Conservation (phyloP, 1,284 basidiomycete species). For the Tylopilus sp. region DNA sequence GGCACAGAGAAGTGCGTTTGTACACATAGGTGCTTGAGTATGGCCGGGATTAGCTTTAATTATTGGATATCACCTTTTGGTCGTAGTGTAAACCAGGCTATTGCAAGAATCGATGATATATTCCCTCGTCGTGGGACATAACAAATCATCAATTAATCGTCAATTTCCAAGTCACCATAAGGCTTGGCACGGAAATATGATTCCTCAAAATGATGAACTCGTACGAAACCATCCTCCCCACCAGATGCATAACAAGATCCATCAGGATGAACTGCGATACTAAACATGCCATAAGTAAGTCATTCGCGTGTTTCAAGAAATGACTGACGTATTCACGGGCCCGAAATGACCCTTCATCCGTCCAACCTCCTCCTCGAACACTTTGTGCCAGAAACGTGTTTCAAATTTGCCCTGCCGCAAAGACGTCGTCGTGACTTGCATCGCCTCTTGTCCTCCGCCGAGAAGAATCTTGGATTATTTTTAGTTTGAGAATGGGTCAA, state of each 20-base stretch:
- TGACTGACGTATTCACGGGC: constrained; percentile 90
- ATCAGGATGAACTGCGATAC: constrained; percentile 89
- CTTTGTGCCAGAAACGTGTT: constrained; percentile 97
- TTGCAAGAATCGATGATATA: constrained; percentile 3
- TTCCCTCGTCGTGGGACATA: constrained; percentile 7
- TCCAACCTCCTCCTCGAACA: constrained; percentile 98
- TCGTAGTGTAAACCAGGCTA: neutral
- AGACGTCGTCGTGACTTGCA: constrained; percentile 96
- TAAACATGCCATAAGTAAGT: constrained; percentile 31
- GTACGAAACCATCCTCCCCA: constrained; percentile 94
- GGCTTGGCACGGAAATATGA: constrained; percentile 87
- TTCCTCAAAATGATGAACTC: constrained; percentile 91
- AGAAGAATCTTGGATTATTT: constrained; percentile 65
- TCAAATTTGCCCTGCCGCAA: constrained; percentile 96
- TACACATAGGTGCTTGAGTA: constrained; percentile 29
- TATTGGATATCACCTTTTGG: neutral
- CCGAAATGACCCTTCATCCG: constrained; percentile 97
- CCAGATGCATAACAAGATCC: constrained; percentile 92
- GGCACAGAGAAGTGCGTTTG: constrained; percentile 27
- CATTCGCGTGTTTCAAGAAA: constrained; percentile 1
- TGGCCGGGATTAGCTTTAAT: neutral
- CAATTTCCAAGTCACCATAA: constrained; percentile 85
- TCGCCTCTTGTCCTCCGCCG: constrained; percentile 97
- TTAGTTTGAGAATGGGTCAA: neutral
- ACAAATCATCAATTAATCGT: constrained; percentile 23